Percentiles rank a stretch among this genome's conserved stretches.
Conservation (phyloP, 306 rosid genomes). For the Acacia confusa region DNA sequence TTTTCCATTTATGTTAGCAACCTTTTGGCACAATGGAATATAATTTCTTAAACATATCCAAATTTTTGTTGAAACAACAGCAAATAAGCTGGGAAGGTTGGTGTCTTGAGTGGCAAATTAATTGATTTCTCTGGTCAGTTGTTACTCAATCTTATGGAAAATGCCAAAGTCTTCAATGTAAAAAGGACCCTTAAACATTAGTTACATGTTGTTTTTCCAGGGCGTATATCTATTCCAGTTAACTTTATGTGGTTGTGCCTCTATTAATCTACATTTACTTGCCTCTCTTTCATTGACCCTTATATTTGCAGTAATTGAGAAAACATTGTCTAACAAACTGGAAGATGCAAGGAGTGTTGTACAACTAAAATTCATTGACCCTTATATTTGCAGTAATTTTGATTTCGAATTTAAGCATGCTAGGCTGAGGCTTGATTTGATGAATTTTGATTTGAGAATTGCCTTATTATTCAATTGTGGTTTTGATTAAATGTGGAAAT, state of each 20-base stretch:
- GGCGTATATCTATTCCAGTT: neutral
- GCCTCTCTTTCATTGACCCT: neutral
- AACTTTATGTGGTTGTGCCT: slow-evolving; percentile 7
- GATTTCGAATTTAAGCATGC: too few relatives aligned
- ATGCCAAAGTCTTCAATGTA: neutral
- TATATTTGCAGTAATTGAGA: too few relatives aligned
- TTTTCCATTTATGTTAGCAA: slow-evolving; percentile 12
- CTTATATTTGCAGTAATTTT: too few relatives aligned
- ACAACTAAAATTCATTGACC: too few relatives aligned
- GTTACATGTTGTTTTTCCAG: neutral
- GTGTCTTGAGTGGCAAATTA: neutral
- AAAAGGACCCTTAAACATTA: neutral
- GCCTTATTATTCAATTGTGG: too few relatives aligned
- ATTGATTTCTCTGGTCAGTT: neutral
- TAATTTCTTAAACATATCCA: slow-evolving; percentile 4
- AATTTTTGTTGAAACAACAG: neutral
- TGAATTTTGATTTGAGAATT: too few relatives aligned
- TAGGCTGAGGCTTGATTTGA: too few relatives aligned
- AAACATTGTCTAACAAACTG: too few relatives aligned
- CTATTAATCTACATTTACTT: neutral
- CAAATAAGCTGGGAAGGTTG: neutral
- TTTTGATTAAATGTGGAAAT: too few relatives aligned
- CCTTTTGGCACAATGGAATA: slow-evolving; percentile 1
- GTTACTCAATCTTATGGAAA: neutral
- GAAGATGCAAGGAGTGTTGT: too few relatives aligned